A percentile compares a stretch with the other conserved stretches of the same genome.
phyloP scores from a whole-genome alignment of 2,329 filamentous ascomycete genomes.

The Aspergillus fructus region DNA sequence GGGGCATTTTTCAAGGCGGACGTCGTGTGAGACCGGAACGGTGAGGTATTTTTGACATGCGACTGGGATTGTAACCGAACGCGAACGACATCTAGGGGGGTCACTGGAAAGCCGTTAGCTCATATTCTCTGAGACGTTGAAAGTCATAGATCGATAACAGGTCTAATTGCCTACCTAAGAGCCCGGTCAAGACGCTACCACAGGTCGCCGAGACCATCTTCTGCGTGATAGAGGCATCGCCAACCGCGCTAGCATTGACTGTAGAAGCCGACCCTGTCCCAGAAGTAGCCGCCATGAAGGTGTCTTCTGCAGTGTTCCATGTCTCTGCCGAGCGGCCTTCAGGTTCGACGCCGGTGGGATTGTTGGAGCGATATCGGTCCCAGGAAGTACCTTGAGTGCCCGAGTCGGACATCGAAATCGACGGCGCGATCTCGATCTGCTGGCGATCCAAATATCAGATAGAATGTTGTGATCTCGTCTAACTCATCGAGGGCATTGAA shows the following conservation, averaged over 20 bases:
- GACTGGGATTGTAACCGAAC: constrained; percentile 89
- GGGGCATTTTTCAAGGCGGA: constrained; percentile 67
- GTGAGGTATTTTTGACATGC: constrained; percentile 54
- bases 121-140: neutral
- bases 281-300: constrained; percentile 34
- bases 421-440: neutral
- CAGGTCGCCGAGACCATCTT: constrained; percentile 94
- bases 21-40: constrained; percentile 51
- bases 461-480: neutral
- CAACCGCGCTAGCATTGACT: constrained; percentile 20
- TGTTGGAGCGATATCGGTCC: constrained; percentile 24
- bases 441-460: neutral
- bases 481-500: neutral
- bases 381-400: constrained; percentile 22
- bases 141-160: neutral
- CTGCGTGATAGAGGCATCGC: constrained; percentile 73
- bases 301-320: constrained; percentile 34
- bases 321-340: constrained; percentile 19
- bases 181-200: constrained; percentile 83
- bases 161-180: constrained; percentile 66
- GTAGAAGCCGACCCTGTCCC: constrained; percentile 23
- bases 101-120: constrained; percentile 58
- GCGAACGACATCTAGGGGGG: constrained; percentile 92
- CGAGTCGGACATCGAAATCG: constrained; percentile 30
- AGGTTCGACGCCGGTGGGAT: constrained; percentile 13